A percentile compares a stretch with the other conserved stretches of the same genome.
Conservation (phyloP, 2,329 filamentous ascomycete species). For the Eurotiales sp. region DNA sequence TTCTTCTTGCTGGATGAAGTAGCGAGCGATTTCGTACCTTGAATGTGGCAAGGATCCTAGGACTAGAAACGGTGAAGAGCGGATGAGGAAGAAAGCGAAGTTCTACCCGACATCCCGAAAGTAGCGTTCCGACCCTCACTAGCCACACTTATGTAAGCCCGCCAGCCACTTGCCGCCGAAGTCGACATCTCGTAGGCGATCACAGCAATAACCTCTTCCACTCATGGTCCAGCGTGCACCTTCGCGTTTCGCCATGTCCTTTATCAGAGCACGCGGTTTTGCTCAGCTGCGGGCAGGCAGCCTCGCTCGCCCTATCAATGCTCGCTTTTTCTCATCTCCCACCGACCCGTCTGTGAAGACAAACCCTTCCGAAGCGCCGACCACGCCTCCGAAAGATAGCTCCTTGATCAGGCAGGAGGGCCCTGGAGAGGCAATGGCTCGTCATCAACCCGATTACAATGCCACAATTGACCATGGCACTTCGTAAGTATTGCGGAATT, state of each 20-base stretch:
- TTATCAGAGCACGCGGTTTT: constrained; percentile 54
- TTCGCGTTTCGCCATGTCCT: constrained; percentile 53
- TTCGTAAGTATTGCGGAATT: constrained; percentile 61
- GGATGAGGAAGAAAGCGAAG: constrained; percentile 30
- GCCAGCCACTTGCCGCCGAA: constrained; percentile 14
- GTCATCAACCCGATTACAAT: constrained; percentile 76
- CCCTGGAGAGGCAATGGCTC: constrained; percentile 49
- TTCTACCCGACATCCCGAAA: constrained; percentile 17
- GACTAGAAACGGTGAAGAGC: constrained; percentile 16
- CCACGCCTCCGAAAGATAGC: constrained; percentile 32
- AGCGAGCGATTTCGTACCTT: constrained; percentile 2
- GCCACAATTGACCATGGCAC: constrained; percentile 81
- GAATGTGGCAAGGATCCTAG: constrained; percentile 4
- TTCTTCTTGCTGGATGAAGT: constrained; percentile 9
- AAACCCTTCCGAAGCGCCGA: constrained; percentile 42
- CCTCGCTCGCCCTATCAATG: constrained; percentile 30
- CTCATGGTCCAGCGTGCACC: constrained; percentile 5
- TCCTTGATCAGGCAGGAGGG: constrained; percentile 51
- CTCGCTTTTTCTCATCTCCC: constrained; percentile 36
- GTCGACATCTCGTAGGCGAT: constrained; percentile 14
- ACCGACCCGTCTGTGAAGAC: constrained; percentile 56
- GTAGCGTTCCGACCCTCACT: constrained; percentile 9
- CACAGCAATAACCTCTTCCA: constrained; percentile 16
- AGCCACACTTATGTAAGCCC: constrained; percentile 16
- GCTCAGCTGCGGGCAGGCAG: constrained; percentile 32